Conservation (phyloP, 257 asterid genomes). For the Nicotiana attenuata region DNA sequence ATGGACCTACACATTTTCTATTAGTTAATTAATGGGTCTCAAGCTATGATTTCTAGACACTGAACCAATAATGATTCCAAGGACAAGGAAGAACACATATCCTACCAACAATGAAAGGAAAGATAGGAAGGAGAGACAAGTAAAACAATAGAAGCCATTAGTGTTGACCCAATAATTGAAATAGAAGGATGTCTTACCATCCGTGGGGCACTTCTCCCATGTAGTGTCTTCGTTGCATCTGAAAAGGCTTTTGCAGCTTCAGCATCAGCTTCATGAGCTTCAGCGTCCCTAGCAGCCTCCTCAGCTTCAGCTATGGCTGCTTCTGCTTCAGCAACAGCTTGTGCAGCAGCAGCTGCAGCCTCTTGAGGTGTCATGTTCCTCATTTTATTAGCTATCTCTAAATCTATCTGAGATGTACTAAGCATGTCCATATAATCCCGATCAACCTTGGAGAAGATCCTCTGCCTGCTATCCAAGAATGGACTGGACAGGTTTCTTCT, state of each 20-base stretch:
- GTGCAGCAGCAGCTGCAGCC: constrained; percentile 57
- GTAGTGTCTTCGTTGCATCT: constrained; percentile 32
- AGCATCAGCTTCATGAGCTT: constrained; percentile 68
- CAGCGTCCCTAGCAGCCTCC: constrained; percentile 57
- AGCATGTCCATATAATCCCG: constrained; percentile 16
- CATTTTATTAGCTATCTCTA: constrained; percentile 35
- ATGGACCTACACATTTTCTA: neutral
- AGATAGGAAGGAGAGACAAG: neutral
- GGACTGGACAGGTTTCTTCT: constrained; percentile 26
- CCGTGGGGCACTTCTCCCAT: constrained; percentile 27
- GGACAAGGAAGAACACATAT: neutral
- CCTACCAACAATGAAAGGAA: neutral
- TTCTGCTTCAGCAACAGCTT: constrained; percentile 66
- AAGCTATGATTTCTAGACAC: constrained; percentile 6
- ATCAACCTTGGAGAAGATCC: constrained; percentile 21
- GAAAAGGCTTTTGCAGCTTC: constrained; percentile 47
- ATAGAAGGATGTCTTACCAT: constrained; percentile 27
- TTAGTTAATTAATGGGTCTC: neutral
- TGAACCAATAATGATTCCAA: neutral
- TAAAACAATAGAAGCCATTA: neutral
- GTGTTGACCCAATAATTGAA: neutral
- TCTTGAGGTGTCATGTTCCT: constrained; percentile 50
- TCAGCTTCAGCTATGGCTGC: constrained; percentile 58
- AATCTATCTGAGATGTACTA: constrained; percentile 26
- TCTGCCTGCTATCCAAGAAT: constrained; percentile 25